Base-by-base conservation (phyloP, 2,329 filamentous ascomycete species). In the Talaromyces sp. region DNA sequence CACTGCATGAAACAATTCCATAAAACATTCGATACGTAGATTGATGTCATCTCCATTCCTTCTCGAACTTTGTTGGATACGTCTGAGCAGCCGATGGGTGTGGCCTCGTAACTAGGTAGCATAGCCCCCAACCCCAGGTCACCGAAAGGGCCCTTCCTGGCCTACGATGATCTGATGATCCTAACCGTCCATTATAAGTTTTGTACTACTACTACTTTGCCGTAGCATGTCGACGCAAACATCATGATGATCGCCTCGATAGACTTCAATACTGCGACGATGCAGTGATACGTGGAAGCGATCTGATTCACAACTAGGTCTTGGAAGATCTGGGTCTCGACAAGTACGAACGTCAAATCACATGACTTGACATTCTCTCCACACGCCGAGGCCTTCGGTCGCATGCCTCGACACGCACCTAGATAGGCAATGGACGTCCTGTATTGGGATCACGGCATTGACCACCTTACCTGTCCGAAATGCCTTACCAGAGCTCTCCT, bases 71-170 rank as follows among this genome's bases (percentile, higher is more conserved):
- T 22, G 33, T 56, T 19, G 33, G 33, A 37, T 14, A 13, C 14
- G 33, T 24, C 22, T 14, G 52, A 22, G 33, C 24, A 56, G 31
- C 52, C 52, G 33, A 33, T 56, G 52, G 52, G 8, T 56, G 39
- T 33, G 33, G 52, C 14, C 37, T 56, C 33, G 33, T 56, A 22
- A 22, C 52, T 22, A 37, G 33, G 31, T 56, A 56, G 52, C 52
- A 56, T 56, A 56, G 52, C 52, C 52, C 52, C 52, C 52, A 56
- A 56, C n/a, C 52, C 52, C 33, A 39, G 33, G 52, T 37, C n/a
- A 37, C 50, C 3, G 31, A 54, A 52, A 35, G 31, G 50, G n/a
- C n/a, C 11, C n/a, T 56, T 56, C 39, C 52, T 56, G 52, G 39
- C 33, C 22, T 39, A 33, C 19, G 19, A 37, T 54, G 50, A 37